These are phyloP conservation scores for Lachancea fermentati DNA, from an alignment of 805 yeast genomes.

Conservation along the genomic window DNA sequence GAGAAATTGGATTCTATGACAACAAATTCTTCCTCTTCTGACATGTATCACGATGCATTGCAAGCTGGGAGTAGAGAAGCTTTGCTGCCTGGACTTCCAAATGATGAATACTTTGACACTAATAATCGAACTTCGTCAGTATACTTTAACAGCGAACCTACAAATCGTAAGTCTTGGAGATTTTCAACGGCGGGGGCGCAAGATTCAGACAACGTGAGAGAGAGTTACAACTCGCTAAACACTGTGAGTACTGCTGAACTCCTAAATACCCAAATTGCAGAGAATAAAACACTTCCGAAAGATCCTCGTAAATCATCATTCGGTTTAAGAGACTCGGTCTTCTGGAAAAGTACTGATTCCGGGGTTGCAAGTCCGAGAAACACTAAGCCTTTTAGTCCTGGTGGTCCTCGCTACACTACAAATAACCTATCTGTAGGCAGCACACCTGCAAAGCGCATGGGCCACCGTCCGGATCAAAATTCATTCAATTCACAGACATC, in stretches of 20 bases:
- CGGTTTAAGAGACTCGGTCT: constrained; percentile 39
- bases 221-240: constrained; percentile 65
- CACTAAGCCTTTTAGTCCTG: background rate
- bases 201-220: constrained; percentile 40
- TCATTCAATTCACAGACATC: constrained; percentile 6
- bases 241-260: constrained; percentile 84
- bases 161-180: constrained; percentile 56
- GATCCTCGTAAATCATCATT: constrained; percentile 39
- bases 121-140: constrained; percentile 29
- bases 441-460: constrained; percentile 1
- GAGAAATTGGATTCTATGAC: constrained; percentile 26
- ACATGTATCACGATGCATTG: constrained; percentile 36
- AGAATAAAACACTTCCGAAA: constrained; percentile 43
- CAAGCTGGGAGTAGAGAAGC: constrained; percentile 38
- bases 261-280: constrained; percentile 70
- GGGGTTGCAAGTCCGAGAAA: background rate
- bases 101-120: constrained; percentile 24
- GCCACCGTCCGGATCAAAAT: constrained; percentile 4
- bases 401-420: background rate
- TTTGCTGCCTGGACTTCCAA: constrained; percentile 29
- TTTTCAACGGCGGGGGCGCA: constrained; percentile 34
- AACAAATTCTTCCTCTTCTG: constrained; percentile 11
- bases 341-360: constrained; percentile 19
- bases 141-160: constrained; percentile 31
- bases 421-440: background rate